Percentiles rank a stretch among this genome's conserved stretches.
These are phyloP conservation scores for Mycena filopes DNA, from an alignment of 768 basidiomycete species.

Conservation along the genomic window DNA sequence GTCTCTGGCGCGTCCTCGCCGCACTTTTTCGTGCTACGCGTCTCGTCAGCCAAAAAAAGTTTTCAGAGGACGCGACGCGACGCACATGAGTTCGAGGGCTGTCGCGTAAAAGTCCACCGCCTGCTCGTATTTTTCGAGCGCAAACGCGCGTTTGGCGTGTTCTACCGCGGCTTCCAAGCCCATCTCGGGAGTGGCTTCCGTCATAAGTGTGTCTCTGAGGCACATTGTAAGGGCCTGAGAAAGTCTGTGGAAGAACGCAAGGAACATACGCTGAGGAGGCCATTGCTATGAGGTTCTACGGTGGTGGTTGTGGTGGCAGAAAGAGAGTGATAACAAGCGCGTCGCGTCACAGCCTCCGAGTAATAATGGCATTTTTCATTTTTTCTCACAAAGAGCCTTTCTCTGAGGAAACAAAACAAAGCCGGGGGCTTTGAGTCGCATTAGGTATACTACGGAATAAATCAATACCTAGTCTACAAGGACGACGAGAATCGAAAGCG, in stretches of 20 bases:
- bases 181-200: constrained; percentile 42
- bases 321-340: constrained; percentile 22
- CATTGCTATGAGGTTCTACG: constrained; percentile 4
- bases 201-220: constrained; percentile 29
- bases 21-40: constrained; percentile 72
- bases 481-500: constrained; percentile 9
- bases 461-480: constrained; percentile 20
- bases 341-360: constrained; percentile 22
- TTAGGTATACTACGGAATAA: constrained; percentile 20
- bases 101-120: constrained; percentile 86
- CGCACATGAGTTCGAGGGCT: constrained; percentile 86
- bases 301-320: constrained; percentile 25
- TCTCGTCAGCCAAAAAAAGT: constrained; percentile 36
- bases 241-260: neutral
- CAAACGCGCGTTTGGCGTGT: constrained; percentile 89
- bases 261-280: constrained; percentile 8
- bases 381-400: neutral
- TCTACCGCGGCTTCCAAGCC: constrained; percentile 72
- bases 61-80: constrained; percentile 43
- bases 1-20: constrained; percentile 86
- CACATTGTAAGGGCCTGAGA: neutral
- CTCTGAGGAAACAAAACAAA: constrained; percentile 10
- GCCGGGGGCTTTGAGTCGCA: too few relatives aligned
- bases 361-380: too few relatives aligned
- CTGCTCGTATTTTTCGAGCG: constrained; percentile 86